These are phyloP conservation scores for Hibiscus syriacus DNA, from an alignment of 345 rosid genomes.

Conservation along the genomic window DNA sequence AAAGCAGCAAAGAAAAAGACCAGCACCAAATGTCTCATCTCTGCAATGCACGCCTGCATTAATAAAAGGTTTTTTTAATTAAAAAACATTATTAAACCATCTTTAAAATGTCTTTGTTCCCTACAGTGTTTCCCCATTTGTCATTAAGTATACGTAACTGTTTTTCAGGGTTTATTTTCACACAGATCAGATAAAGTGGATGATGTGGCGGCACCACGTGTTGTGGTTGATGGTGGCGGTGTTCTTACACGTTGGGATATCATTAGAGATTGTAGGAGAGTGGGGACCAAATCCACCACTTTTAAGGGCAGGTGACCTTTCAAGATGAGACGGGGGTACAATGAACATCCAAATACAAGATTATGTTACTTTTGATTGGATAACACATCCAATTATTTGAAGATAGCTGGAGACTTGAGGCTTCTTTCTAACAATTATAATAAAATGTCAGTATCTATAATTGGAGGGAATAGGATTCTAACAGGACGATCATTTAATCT, in stretches of 20 bases:
- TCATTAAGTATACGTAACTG: slow-evolving; percentile 17
- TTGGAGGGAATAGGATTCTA: no score
- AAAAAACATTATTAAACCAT: slow-evolving; percentile 12
- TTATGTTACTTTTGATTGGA: neutral
- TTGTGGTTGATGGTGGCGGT: neutral
- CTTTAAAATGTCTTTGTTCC: slow-evolving; percentile 11
- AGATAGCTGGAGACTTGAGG: neutral
- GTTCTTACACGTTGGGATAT: neutral
- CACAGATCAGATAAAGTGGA: slow-evolving; percentile 18
- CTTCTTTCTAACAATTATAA: neutral
- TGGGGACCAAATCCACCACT: slow-evolving; percentile 14
- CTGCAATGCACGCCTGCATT: slow-evolving; percentile 29
- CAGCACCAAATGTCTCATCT: slow-evolving; percentile 26
- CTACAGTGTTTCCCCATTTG: neutral
- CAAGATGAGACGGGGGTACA: neutral
- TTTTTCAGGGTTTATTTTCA: slow-evolving; percentile 17
- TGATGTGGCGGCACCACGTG: slow-evolving; percentile 25
- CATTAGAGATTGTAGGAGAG: neutral
- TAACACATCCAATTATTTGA: neutral
- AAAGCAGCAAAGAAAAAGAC: slow-evolving; percentile 16
- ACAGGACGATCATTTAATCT: no score
- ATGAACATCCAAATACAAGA: neutral
- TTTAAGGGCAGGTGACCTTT: slow-evolving; percentile 11
- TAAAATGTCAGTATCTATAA: no score
- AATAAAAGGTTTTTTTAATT: slow-evolving; percentile 9